These are phyloP conservation scores for Penicillium capsulatum DNA, from an alignment of 2,329 filamentous ascomycete genomes.

Conservation along the genomic window DNA sequence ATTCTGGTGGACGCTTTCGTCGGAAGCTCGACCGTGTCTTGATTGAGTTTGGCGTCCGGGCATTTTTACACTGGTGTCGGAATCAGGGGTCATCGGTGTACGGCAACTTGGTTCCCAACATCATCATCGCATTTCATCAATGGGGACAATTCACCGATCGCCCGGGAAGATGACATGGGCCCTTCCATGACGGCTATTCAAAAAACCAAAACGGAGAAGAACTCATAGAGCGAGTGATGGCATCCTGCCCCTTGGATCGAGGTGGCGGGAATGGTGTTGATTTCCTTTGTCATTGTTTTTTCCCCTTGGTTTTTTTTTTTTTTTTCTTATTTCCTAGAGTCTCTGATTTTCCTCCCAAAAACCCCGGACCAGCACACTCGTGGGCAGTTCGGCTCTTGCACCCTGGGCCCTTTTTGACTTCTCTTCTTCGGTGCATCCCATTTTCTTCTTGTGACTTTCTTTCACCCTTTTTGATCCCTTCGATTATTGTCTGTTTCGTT, in stretches of 20 bases:
- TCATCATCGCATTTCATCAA: slow-evolving; percentile 5
- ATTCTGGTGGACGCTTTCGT: slow-evolving; percentile 22
- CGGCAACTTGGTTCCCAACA: slow-evolving; percentile 12
- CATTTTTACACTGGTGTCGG: slow-evolving; percentile 28
- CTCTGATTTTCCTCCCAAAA: no score
- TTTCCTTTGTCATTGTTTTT: slow-evolving; percentile 50
- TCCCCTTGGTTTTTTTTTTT: slow-evolving; percentile 17
- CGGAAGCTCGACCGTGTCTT: slow-evolving; percentile 26
- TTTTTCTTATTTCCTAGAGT: slow-evolving; percentile 9
- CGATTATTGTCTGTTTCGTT: slow-evolving; percentile 19
- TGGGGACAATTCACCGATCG: not conserved
- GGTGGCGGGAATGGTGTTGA: slow-evolving; percentile 19
- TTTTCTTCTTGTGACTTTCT: slow-evolving; percentile 30
- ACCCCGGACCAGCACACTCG: slow-evolving; percentile 18
- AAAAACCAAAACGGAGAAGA: slow-evolving; percentile 15
- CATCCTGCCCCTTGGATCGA: slow-evolving; percentile 11
- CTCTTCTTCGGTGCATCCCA: slow-evolving; percentile 38
- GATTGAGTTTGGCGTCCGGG: slow-evolving; percentile 36
- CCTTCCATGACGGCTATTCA: slow-evolving; percentile 13
- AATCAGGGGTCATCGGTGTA: slow-evolving; percentile 6
- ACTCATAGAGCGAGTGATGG: slow-evolving; percentile 18
- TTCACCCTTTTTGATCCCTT: slow-evolving; percentile 9
- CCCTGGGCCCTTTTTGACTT: slow-evolving; percentile 37
- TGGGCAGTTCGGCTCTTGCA: slow-evolving; percentile 15
- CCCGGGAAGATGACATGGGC: slow-evolving; percentile 6